Percentiles rank a stretch among this genome's conserved stretches.
phyloP scores from a whole-genome alignment of 352 stramenopile species.

The Phytophthora melonis region DNA sequence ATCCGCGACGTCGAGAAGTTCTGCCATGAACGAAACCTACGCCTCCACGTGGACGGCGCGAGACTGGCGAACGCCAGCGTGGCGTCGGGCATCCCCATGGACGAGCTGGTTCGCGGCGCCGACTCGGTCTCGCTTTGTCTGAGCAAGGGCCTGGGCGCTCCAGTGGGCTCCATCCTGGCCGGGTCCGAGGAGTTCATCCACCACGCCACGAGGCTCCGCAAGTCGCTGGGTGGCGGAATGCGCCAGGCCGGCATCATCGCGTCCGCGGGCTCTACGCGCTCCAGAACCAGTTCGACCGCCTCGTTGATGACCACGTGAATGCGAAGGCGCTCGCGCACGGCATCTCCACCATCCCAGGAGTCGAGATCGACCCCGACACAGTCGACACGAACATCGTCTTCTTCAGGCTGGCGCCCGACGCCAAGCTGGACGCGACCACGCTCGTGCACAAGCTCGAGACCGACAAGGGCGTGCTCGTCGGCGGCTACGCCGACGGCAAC shows the following conservation, averaged over 20 bases:
- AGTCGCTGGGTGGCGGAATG: conserved; percentile 98
- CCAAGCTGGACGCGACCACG: conserved; percentile 63
- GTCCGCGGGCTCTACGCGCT: conserved; percentile 93
- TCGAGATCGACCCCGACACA: conserved; percentile 64
- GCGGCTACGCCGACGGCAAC: conserved; percentile 68
- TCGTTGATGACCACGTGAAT: conserved; percentile 86
- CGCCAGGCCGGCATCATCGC: conserved; percentile 95
- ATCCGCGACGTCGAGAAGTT: conserved; percentile 80
- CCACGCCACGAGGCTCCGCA: conserved; percentile 92
- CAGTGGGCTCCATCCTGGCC: conserved; percentile 94
- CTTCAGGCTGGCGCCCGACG: conserved; percentile 64
- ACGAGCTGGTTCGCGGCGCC: conserved; percentile 80
- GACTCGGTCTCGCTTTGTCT: conserved; percentile 96
- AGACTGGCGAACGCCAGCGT: conserved; percentile 96
- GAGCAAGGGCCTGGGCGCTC: conserved; percentile 96
- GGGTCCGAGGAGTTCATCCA: conserved; percentile 91
- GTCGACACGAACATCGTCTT: conserved; percentile 94
- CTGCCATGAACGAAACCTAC: conserved; percentile 78
- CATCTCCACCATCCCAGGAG: conserved; percentile 68
- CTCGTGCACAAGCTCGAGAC: conserved; percentile 67
- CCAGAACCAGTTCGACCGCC: conserved; percentile 86
- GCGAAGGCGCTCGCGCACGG: conserved; percentile 74
- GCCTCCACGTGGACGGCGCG: conserved; percentile 96
- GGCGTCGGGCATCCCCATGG: conserved; percentile 68
- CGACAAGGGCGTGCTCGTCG: conserved; percentile 78